A percentile compares a stretch with the other conserved stretches of the same genome.
Conservation (phyloP, 148 eudicot species). For the Oxyria digyna region DNA sequence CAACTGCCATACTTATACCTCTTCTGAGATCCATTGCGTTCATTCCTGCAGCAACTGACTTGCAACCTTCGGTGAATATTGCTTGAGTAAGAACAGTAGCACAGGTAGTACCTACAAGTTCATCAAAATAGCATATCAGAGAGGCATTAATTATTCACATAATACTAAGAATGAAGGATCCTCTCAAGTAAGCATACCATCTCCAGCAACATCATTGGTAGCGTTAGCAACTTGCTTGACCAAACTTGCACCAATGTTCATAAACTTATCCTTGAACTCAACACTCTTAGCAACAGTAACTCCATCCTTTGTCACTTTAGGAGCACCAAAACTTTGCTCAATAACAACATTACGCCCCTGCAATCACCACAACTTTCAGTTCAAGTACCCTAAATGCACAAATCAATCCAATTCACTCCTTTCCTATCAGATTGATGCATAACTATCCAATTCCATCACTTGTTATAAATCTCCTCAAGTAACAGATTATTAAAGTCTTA, state of each 20-base stretch:
- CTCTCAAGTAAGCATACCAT: conserved; percentile 24
- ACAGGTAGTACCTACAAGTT: conserved; percentile 55
- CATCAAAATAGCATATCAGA: conserved; percentile 2
- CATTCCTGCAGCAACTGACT: conserved; percentile 79
- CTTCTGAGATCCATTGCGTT: conserved; percentile 65
- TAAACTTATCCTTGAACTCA: conserved; percentile 49
- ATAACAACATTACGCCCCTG: conserved; percentile 61
- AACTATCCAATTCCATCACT: too few species aligned
- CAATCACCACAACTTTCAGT: conserved; percentile 35
- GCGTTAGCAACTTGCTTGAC: conserved; percentile 75
- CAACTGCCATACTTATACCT: conserved; percentile 46
- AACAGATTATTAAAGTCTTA: too few species aligned
- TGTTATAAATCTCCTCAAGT: too few species aligned
- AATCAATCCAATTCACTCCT: background rate
- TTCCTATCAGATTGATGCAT: background rate
- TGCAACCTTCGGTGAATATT: conserved; percentile 58
- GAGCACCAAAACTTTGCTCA: conserved; percentile 64
- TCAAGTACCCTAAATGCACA: background rate
- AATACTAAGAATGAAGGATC: background rate
- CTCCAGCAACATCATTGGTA: conserved; percentile 70
- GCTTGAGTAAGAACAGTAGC: conserved; percentile 60
- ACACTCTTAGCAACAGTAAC: conserved; percentile 68
- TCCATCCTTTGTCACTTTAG: conserved; percentile 72
- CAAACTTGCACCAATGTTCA: conserved; percentile 58
- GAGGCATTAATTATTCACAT: background rate